Evolutionary conservation across 345 rosid genomes (phyloP), one percentile per base, ranked within the genome.

Genomic region (Eucalyptus regnans): DNA sequence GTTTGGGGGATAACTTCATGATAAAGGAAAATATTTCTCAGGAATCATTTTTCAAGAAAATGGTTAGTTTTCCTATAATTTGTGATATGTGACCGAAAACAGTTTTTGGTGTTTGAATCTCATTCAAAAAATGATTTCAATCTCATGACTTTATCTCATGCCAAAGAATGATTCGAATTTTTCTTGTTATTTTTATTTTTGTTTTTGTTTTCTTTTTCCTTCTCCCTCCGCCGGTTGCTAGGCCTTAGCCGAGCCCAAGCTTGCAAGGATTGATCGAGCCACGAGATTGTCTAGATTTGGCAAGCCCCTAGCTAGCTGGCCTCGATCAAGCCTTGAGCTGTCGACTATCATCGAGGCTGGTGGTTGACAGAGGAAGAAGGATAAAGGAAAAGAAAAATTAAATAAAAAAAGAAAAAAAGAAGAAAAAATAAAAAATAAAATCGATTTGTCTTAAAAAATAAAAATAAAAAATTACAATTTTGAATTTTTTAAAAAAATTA

Each of bases 191-290:
- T 58, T 25, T 58, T 9, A 2, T 58, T 25, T 23, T 2, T 41
- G n/a, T n/a, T n/a, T n/a, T n/a, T n/a, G n/a, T 41, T 11, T 58
- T 25, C 7, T 4, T 58, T 58, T 58, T 25, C 66, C n/a, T 25
- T 11, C n/a, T 58, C 13, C 12, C 66, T 58, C 66, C 0, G 0
- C 15, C 0, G 5, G 11, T 54, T 25, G 66, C 29, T 11, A 12
- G n/a, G n/a, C n/a, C 66, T 54, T 8, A 12, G 1, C 15, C 7
- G 1, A 58, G n/a, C 66, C 7, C 29, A 12, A 58, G 66, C 66
- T 58, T 27, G n/a, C n/a, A 11, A 10, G 14, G 66, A 58, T 58
- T 58, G 29, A 14, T 10, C 13, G 14, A 58, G 66, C 66, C 0
- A 1, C 0, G 12, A 9, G 62, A 23, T 58, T 7, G 0, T 12